Percentiles rank a stretch among this genome's conserved stretches.
phyloP scores from a whole-genome alignment of 2,329 filamentous ascomycete species.

The Scedosporium dehoogii region DNA sequence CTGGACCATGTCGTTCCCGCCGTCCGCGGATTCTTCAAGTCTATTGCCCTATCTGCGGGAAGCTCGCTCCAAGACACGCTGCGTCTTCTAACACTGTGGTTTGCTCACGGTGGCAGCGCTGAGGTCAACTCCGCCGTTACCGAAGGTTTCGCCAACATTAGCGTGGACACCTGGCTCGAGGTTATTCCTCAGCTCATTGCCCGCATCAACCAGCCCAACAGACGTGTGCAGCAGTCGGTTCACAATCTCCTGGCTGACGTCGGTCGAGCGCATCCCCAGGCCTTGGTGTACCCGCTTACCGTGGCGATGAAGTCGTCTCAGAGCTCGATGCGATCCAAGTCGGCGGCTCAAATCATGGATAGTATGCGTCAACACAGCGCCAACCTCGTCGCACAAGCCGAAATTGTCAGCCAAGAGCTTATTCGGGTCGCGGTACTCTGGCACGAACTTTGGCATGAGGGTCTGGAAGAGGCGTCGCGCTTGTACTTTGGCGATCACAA shows the following conservation, averaged over 20 bases:
- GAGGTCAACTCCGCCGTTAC: constrained; percentile 85
- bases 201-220: constrained; percentile 91
- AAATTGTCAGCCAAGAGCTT: constrained; percentile 88
- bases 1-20: constrained; percentile 88
- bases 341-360: constrained; percentile 91
- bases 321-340: constrained; percentile 71
- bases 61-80: constrained; percentile 95
- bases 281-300: constrained; percentile 90
- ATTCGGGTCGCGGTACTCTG: constrained; percentile 95
- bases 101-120: constrained; percentile 77
- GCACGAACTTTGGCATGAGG: constrained; percentile 99
- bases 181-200: constrained; percentile 97
- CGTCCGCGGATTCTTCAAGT: constrained; percentile 93
- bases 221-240: constrained; percentile 77
- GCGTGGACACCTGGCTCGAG: constrained; percentile 96
- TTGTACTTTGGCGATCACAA: constrained; percentile 97
- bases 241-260: constrained; percentile 89
- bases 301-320: constrained; percentile 94
- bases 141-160: constrained; percentile 84
- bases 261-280: constrained; percentile 88
- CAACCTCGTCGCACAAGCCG: constrained; percentile 86
- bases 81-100: constrained; percentile 88
- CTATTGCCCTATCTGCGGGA: constrained; percentile 80
- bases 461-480: constrained; percentile 88
- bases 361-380: constrained; percentile 94